A percentile compares a stretch with the other conserved stretches of the same genome.
These are phyloP conservation scores for Arachis stenosperma DNA, from an alignment of 306 rosid species.

Conservation along the genomic window DNA sequence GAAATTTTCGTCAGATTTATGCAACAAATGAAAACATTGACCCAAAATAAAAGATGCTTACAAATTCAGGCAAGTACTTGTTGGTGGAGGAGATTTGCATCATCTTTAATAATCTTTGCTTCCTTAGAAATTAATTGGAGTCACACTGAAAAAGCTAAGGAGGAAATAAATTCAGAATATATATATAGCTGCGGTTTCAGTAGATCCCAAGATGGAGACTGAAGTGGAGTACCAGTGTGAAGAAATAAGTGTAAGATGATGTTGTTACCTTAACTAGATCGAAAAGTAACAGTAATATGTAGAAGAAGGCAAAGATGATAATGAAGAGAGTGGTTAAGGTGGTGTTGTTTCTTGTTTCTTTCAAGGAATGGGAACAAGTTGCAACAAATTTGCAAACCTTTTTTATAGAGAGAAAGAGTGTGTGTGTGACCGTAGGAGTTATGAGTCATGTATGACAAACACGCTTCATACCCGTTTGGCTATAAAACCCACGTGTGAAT, in stretches of 20 bases:
- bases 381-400: not conserved
- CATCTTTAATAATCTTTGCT: slow-evolving; percentile 9
- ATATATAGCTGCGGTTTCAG: no score
- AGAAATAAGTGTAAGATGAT: not conserved
- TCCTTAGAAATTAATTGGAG: not conserved
- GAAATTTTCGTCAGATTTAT: not conserved
- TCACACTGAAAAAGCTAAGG: not conserved
- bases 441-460: not conserved
- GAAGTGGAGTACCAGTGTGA: not conserved
- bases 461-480: slow-evolving; percentile 30
- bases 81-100: slow-evolving; percentile 37
- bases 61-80: slow-evolving; percentile 40
- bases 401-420: slow-evolving; percentile 17
- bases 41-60: slow-evolving; percentile 21
- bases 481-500: slow-evolving; percentile 40
- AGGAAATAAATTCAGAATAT: slow-evolving; percentile 1
- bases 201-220: no score
- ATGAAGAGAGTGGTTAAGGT: not conserved
- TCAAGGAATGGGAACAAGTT: not conserved
- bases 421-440: not conserved
- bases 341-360: not conserved
- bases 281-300: not conserved
- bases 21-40: not conserved
- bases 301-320: not conserved
- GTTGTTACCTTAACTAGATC: slow-evolving; percentile 28